A percentile compares a stretch with the other conserved stretches of the same genome.
Conservation (phyloP, 2,329 filamentous ascomycete species). For the Cordyceps fumosorosea region DNA sequence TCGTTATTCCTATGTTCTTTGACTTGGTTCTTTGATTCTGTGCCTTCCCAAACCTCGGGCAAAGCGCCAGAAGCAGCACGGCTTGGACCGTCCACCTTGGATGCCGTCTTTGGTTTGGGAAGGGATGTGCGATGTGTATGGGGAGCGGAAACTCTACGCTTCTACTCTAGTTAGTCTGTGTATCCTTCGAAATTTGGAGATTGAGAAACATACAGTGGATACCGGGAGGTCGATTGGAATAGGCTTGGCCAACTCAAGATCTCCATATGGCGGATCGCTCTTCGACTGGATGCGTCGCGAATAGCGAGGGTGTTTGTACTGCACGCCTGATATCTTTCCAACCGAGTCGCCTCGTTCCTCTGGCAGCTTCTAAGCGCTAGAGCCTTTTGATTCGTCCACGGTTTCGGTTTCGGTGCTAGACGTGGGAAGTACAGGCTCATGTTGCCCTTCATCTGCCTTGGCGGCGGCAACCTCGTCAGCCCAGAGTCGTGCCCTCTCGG, state of each 20-base stretch:
- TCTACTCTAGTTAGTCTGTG: neutral
- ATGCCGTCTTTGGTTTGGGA: neutral
- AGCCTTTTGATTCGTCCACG: constrained; percentile 6
- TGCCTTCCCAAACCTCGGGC: neutral
- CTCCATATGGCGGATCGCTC: constrained; percentile 34
- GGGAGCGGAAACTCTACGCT: constrained; percentile 10
- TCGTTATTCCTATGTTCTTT: constrained; percentile 2
- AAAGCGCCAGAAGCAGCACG: neutral
- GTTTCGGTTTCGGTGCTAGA: neutral
- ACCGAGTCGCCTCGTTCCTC: constrained; percentile 17
- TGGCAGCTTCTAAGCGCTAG: constrained; percentile 18
- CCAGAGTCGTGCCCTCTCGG: constrained; percentile 18
- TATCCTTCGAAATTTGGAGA: too few relatives aligned
- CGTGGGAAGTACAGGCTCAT: neutral
- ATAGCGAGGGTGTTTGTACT: constrained; percentile 31
- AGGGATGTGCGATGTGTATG: neutral
- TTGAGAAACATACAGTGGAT: constrained; percentile 4
- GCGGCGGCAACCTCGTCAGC: constrained; percentile 25
- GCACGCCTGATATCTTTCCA: constrained; percentile 16
- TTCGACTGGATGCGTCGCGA: constrained; percentile 41
- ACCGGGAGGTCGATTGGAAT: neutral
- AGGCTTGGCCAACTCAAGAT: constrained; percentile 16
- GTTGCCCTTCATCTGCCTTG: constrained; percentile 14
- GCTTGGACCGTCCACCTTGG: neutral
- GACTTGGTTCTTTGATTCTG: neutral